Base-by-base conservation (phyloP, 345 rosid genomes). In the Eucalyptus viminalis region DNA sequence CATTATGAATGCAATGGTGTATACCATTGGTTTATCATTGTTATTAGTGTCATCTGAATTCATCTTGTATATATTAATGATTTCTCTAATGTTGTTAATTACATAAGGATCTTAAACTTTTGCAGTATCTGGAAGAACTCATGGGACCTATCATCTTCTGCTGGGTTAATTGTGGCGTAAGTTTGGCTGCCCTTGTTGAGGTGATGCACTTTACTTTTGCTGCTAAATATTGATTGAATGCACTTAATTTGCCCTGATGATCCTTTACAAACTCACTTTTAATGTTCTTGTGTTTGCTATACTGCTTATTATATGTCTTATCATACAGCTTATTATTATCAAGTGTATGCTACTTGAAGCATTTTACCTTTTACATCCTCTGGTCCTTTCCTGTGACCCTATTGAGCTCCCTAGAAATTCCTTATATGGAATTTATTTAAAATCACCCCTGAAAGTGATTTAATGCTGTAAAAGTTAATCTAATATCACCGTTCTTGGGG, bases 51-150 rank as follows among this genome's bases (percentile, higher is more conserved):
- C 22, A 37, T 72, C 7, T 72, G 27, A 19, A 76, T 76, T 76
- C 83, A 76, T 76, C 83, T 76, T 37, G 83, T 21, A 19, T 76
- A 21, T 19, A 65, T 65, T 65, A 76, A 76, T 76, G 15, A 76
- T 76, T 90, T 87, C 37, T 86, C 65, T 65, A 43, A 16, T 87
- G 49, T 87, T 29, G 17, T 87, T 86, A 60, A 51, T 24, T 31
- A 45, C 37, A 54, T 25, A 56, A 8, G 25, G 34, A 58, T 31
- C 87, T 51, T 86, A 49, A 51, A 40, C 45, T 88, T 86, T 80
- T 93, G 88, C 96, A 97, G 99, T 97, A 97, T 93, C 91, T 97
- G 92, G 98, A 97, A 93, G 96, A 97, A 92, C 94, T 97, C 88
- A 88, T 94, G 89, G 98, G 98, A 50, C 92, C 98, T 19, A 95